Evolutionary conservation across 164 flowering plant genomes (phyloP).

Genomic region (Piper longum): DNA sequence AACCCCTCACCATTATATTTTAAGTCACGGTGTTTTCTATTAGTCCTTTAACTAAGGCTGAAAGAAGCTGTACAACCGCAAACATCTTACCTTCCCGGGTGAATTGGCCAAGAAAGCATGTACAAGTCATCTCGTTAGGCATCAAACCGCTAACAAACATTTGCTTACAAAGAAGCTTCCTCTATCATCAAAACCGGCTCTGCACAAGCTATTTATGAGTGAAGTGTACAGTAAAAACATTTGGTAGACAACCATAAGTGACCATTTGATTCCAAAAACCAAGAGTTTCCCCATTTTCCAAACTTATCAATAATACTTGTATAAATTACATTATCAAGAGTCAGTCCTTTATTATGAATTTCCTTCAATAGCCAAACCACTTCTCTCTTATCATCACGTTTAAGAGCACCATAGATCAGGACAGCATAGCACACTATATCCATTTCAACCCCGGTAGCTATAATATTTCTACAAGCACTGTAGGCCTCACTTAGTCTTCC

Average conservation of each 20-base stretch:
- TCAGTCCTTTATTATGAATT: constrained; percentile 43
- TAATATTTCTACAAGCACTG: constrained; percentile 43
- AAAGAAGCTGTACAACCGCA: constrained; percentile 50
- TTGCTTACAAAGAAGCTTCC: constrained; percentile 51
- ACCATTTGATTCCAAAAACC: constrained; percentile 60
- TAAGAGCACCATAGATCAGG: constrained; percentile 47
- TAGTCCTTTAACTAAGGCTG: constrained; percentile 34
- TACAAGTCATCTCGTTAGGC: constrained; percentile 67
- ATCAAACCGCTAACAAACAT: constrained; percentile 34
- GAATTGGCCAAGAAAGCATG: constrained; percentile 62
- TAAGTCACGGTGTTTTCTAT: constrained; percentile 64
- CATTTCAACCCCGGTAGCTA: constrained; percentile 44
- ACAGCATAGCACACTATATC: constrained; percentile 71
- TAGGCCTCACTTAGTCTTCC: constrained; percentile 66
- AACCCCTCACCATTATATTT: constrained; percentile 68
- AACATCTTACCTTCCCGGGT: constrained; percentile 52
- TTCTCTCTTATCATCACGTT: constrained; percentile 20
- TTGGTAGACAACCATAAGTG: constrained; percentile 51
- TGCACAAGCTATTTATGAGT: constrained; percentile 63
- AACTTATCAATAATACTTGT: constrained; percentile 62
- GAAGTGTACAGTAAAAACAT: constrained; percentile 70
- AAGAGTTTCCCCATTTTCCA: constrained; percentile 42
- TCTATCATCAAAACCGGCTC: constrained; percentile 45
- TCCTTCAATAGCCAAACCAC: constrained; percentile 36
- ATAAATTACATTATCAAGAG: constrained; percentile 61